Evolutionary conservation across 1,139 yeast species (phyloP).

Genomic region (Candida sp.): DNA sequence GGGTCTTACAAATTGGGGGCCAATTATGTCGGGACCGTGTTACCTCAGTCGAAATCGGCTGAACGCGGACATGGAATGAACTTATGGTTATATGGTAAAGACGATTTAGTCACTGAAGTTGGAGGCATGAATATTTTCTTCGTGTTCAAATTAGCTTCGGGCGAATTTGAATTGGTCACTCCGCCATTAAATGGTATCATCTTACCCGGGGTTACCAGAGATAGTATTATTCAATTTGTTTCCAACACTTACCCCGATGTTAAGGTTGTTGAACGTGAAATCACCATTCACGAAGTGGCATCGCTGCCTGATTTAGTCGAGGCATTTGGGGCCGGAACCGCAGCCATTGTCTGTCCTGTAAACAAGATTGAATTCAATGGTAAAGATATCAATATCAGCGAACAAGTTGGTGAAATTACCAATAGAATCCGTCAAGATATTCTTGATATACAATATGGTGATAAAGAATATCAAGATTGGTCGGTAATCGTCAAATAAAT

Average conservation of each 20-base stretch:
- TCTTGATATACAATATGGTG: slow-evolving; percentile 77
- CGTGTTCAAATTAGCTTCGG: slow-evolving; percentile 70
- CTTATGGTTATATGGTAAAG: slow-evolving; percentile 93
- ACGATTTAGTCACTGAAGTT: slow-evolving; percentile 88
- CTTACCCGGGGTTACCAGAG: slow-evolving; percentile 95
- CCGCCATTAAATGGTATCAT: slow-evolving; percentile 98
- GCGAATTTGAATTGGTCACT: slow-evolving; percentile 88
- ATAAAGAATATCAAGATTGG: slow-evolving; percentile 2
- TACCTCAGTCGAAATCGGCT: slow-evolving; percentile 88
- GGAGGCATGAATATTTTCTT: slow-evolving; percentile 97
- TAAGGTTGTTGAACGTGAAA: slow-evolving; percentile 87
- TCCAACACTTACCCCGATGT: slow-evolving; percentile 63
- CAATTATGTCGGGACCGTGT: slow-evolving; percentile 92
- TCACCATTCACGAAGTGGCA: slow-evolving; percentile 79
- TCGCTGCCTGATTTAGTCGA: slow-evolving; percentile 80
- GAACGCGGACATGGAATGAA: slow-evolving; percentile 89
- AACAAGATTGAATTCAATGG: slow-evolving; percentile 82
- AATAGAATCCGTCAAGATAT: slow-evolving; percentile 81
- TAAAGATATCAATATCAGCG: slow-evolving; percentile 66
- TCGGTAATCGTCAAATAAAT: slow-evolving; percentile 2
- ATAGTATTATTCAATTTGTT: slow-evolving; percentile 77
- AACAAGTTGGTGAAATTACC: slow-evolving; percentile 83
- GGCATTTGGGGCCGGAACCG: slow-evolving; percentile 99
- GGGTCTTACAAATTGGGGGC: slow-evolving; percentile 97
- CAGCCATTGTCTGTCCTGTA: slow-evolving; percentile 95